Conservation (phyloP, 2,329 filamentous ascomycete genomes). For the Nemania diffusa region DNA sequence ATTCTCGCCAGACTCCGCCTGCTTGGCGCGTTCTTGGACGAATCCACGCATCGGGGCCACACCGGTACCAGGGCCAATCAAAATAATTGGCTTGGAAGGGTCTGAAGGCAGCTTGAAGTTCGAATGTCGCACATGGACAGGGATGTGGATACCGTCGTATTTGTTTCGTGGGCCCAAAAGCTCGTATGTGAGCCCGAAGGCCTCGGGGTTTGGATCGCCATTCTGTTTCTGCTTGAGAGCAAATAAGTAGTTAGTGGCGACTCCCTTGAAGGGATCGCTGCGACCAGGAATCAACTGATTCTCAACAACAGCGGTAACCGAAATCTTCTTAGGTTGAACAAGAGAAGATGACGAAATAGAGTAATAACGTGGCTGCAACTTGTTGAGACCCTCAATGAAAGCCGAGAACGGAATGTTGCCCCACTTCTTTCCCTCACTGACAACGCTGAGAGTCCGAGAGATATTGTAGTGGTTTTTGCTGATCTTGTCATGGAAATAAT, state of each 20-base stretch:
- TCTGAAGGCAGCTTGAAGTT: slow-evolving; percentile 99
- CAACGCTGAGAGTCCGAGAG: slow-evolving; percentile 79
- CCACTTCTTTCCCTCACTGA: slow-evolving; percentile 81
- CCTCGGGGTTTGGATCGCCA: slow-evolving; percentile 81
- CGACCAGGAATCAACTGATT: slow-evolving; percentile 81
- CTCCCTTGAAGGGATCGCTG: slow-evolving; percentile 84
- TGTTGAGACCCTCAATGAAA: slow-evolving; percentile 91
- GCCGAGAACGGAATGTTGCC: slow-evolving; percentile 89
- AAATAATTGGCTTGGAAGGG: slow-evolving; percentile 91
- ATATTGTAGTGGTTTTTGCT: slow-evolving; percentile 87
- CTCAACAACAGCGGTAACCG: slow-evolving; percentile 95
- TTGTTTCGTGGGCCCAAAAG: slow-evolving; percentile 93
- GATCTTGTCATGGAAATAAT: slow-evolving; percentile 91
- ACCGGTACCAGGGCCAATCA: slow-evolving; percentile 95
- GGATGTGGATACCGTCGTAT: slow-evolving; percentile 94
- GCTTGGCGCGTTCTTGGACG: slow-evolving; percentile 89
- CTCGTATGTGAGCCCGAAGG: slow-evolving; percentile 86
- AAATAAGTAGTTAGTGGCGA: slow-evolving; percentile 95
- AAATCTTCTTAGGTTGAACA: slow-evolving; percentile 93
- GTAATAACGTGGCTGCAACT: slow-evolving; percentile 98
- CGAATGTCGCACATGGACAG: slow-evolving; percentile 95
- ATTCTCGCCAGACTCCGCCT: slow-evolving; percentile 80
- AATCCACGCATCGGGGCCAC: slow-evolving; percentile 97
- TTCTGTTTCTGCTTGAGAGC: slow-evolving; percentile 98
- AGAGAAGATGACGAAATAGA: slow-evolving; percentile 97